Evolutionary conservation across 306 rosid species (phyloP).

Genomic region (cucumber (Cucumis sativus)): Cucumber_9930_V3 NC_026660.2:14020501-14021000

Average conservation of each 20-base stretch:
- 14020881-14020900: constrained; percentile 29
- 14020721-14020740: not conserved
- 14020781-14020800: not conserved
- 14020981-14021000: not conserved
- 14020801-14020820: constrained; percentile 41
- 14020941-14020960: no score
- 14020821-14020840: constrained; percentile 95
- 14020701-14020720: no score
- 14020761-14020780: not conserved
- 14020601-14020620: not conserved
- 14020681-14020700: no score
- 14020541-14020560: not conserved
- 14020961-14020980: no score
- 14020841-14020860: constrained; percentile 77
- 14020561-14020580: not conserved
- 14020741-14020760: not conserved
- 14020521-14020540: not conserved
- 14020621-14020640: not conserved
- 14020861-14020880: constrained; percentile 83
- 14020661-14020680: no score
- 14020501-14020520: not conserved
- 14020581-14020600: not conserved
- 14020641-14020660: no score
- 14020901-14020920: not conserved
- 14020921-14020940: no score